Evolutionary conservation across 371 early-diverging fungal species (phyloP).

Genomic region (Basidiobolus heterosporus): DNA sequence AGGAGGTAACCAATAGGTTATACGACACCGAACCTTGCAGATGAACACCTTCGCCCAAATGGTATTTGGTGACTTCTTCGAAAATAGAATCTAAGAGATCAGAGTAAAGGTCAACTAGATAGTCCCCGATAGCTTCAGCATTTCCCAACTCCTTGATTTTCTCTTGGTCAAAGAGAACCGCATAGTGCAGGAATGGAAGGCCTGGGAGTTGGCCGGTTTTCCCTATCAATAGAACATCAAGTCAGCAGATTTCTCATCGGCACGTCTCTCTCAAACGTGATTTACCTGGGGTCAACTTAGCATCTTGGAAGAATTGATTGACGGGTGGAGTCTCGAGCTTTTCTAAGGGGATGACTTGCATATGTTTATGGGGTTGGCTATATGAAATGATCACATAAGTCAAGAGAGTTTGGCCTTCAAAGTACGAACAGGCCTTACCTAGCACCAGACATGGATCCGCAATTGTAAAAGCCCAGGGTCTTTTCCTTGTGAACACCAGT

Average conservation of each 20-base stretch:
- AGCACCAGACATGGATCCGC: slow-evolving; percentile 50
- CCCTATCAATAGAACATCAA: slow-evolving; percentile 6
- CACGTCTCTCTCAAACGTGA: neutral
- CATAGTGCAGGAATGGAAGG: slow-evolving; percentile 25
- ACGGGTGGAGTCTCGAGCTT: slow-evolving; percentile 29
- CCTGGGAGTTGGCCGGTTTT: slow-evolving; percentile 23
- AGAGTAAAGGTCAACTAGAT: slow-evolving; percentile 26
- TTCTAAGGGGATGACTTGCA: slow-evolving; percentile 43
- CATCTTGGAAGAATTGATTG: slow-evolving; percentile 4
- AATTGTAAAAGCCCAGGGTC: slow-evolving; percentile 51
- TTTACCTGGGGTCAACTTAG: neutral
- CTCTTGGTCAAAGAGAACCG: slow-evolving; percentile 18
- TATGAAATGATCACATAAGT: neutral
- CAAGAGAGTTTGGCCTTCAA: neutral
- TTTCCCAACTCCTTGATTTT: slow-evolving; percentile 9
- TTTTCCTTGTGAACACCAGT: slow-evolving; percentile 16
- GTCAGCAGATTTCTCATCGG: neutral
- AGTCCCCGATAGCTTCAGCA: slow-evolving; percentile 15
- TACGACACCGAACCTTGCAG: slow-evolving; percentile 17
- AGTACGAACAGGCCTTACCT: slow-evolving; percentile 17
- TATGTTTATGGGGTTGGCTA: slow-evolving; percentile 52
- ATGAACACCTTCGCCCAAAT: too few relatives aligned
- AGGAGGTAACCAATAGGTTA: slow-evolving; percentile 44
- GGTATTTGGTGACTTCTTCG: neutral
- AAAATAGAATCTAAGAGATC: slow-evolving; percentile 27